These are phyloP conservation scores for Rhodotorula babjevae DNA, from an alignment of 768 basidiomycete species.

Conservation along the genomic window DNA sequence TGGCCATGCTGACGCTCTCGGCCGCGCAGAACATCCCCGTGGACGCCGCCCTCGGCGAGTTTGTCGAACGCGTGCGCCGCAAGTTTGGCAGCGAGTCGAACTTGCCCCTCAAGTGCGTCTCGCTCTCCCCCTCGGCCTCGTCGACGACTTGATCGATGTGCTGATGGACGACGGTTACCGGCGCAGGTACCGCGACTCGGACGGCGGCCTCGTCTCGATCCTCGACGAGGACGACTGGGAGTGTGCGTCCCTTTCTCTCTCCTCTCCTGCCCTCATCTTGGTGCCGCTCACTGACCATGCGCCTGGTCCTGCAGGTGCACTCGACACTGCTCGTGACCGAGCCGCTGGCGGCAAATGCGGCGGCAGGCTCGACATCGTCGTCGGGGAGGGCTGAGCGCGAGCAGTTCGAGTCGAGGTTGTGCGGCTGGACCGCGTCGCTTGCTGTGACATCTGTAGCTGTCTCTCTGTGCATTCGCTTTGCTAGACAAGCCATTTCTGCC, in stretches of 20 bases:
- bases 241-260: constrained; percentile 10
- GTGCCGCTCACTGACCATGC: too few species aligned
- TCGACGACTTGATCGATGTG: too few species aligned
- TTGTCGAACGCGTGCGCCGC: constrained; percentile 22
- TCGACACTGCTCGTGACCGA: constrained; percentile 29
- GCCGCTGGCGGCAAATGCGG: constrained; percentile 17
- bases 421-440: too few species aligned
- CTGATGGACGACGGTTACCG: too few species aligned
- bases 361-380: constrained; percentile 36
- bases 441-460: too few species aligned
- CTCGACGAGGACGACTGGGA: constrained; percentile 40
- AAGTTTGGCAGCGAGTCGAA: constrained; percentile 22
- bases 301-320: constrained; percentile 11
- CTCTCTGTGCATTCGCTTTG: too few species aligned
- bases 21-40: constrained; percentile 8
- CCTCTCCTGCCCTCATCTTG: background rate
- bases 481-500: too few species aligned
- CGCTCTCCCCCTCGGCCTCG: too few species aligned
- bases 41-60: constrained; percentile 3
- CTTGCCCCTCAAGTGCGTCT: constrained; percentile 7
- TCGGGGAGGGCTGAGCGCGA: background rate
- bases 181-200: constrained; percentile 38
- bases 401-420: too few species aligned
- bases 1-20: background rate
- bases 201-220: constrained; percentile 31